Evolutionary conservation across 164 flowering plant species (phyloP).

Genomic region (Aristolochia contorta): DNA sequence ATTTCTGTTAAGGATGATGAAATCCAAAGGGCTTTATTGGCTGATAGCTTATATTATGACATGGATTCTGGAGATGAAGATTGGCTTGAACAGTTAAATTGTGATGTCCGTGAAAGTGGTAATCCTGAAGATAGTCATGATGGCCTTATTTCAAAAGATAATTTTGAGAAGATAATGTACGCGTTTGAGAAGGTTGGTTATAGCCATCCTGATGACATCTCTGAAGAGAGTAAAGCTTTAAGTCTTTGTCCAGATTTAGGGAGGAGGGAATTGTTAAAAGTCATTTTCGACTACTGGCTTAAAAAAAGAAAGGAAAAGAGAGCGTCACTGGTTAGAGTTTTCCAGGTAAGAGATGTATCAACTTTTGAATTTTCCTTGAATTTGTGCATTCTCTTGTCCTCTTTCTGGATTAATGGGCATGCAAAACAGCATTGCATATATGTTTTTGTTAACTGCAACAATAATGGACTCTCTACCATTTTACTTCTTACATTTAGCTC

Average conservation of each 20-base stretch:
- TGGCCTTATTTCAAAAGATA: slow-evolving; percentile 35
- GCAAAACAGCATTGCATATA: no score
- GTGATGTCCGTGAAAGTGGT: slow-evolving; percentile 12
- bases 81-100: slow-evolving; percentile 53
- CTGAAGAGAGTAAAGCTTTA: slow-evolving; percentile 33
- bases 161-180: slow-evolving; percentile 68
- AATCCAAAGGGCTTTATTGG: slow-evolving; percentile 50
- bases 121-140: slow-evolving; percentile 14
- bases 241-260: slow-evolving; percentile 31
- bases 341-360: slow-evolving; percentile 53
- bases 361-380: no score
- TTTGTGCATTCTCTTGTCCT: no score
- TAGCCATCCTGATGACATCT: slow-evolving; percentile 40
- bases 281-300: slow-evolving; percentile 57
- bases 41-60: slow-evolving; percentile 53
- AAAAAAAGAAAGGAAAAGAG: slow-evolving; percentile 53
- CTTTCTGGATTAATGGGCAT: no score
- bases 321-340: slow-evolving; percentile 43
- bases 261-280: slow-evolving; percentile 33
- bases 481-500: no score
- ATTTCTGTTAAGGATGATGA: slow-evolving; percentile 48
- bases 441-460: no score
- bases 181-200: slow-evolving; percentile 60
- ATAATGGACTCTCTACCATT: no score
- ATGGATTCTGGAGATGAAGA: slow-evolving; percentile 82